A percentile compares a stretch with the other conserved stretches of the same genome.
These are phyloP conservation scores for Rhodotorula babjevae DNA, from an alignment of 768 basidiomycete species.

Conservation along the genomic window DNA sequence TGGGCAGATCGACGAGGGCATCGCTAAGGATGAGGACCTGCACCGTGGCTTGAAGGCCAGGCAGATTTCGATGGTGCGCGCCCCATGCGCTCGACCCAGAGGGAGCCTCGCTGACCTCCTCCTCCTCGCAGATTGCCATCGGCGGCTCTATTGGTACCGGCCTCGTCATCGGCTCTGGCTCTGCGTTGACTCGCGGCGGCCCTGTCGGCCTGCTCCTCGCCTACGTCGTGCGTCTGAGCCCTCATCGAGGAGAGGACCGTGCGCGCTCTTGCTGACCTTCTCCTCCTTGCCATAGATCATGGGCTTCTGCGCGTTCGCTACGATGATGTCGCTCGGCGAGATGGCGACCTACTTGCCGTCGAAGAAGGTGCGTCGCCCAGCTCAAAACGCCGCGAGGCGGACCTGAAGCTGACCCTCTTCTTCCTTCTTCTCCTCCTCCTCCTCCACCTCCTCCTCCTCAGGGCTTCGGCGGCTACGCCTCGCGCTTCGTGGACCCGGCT, in stretches of 20 bases:
- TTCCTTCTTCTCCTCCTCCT: no score
- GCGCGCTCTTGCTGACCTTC: neutral
- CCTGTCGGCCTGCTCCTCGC: constrained; percentile 34
- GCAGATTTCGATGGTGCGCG: constrained; percentile 24
- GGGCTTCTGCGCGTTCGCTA: neutral
- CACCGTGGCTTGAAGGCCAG: constrained; percentile 30
- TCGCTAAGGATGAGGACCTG: constrained; percentile 8
- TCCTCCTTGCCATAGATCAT: neutral
- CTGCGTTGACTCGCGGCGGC: constrained; percentile 4
- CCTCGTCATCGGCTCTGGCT: constrained; percentile 1
- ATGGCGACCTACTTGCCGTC: constrained; percentile 2
- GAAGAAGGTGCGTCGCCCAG: no score
- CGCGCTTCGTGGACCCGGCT: constrained; percentile 50
- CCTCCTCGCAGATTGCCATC: constrained; percentile 10
- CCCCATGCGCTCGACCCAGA: no score
- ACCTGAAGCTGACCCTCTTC: no score
- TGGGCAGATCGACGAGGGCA: constrained; percentile 20
- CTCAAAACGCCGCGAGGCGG: no score
- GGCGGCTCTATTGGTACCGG: constrained; percentile 21
- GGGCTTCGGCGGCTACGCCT: constrained; percentile 47
- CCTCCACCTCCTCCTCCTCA: no score
- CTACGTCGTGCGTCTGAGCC: constrained; percentile 12
- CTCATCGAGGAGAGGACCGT: no score
- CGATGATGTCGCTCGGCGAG: constrained; percentile 12
- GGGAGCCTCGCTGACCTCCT: no score